These are phyloP conservation scores for Yarrowia osloensis DNA, from an alignment of 805 yeast species.

Conservation along the genomic window DNA sequence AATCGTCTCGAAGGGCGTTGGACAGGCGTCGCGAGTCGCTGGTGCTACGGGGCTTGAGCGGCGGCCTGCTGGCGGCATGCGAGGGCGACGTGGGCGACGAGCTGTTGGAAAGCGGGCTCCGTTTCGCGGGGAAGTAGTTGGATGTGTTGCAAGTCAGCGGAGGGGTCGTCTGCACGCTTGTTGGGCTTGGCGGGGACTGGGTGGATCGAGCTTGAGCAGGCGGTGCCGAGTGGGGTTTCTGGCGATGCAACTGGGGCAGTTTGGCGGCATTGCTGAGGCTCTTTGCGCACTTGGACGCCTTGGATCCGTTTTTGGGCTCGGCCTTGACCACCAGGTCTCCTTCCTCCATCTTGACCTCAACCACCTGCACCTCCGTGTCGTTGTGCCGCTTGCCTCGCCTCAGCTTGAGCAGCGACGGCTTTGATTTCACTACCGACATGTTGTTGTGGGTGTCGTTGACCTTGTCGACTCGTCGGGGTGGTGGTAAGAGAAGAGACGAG, in stretches of 20 bases:
- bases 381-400: conserved; percentile 1
- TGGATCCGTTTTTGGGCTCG: conserved; percentile 7
- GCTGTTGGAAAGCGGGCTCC: conserved; percentile 1
- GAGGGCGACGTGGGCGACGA: conserved; percentile 14
- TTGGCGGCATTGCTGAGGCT: background rate
- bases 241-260: background rate
- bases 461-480: background rate
- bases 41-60: background rate
- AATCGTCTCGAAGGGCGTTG: conserved; percentile 4
- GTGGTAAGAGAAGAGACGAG: conserved; percentile 1
- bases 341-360: conserved; percentile 20
- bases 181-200: conserved; percentile 3
- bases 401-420: conserved; percentile 25
- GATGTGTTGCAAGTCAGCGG: conserved; percentile 15
- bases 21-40: conserved; percentile 16
- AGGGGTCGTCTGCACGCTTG: background rate
- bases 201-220: background rate
- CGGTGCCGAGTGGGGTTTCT: background rate
- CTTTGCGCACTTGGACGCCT: background rate
- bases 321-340: conserved; percentile 8
- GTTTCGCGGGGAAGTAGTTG: conserved; percentile 3
- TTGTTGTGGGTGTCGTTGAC: background rate
- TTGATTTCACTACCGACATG: conserved; percentile 17
- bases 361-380: conserved; percentile 14
- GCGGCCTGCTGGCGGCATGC: background rate